Conservation (phyloP, 2,329 filamentous ascomycete genomes). For the Colletotrichum cuscutae region DNA sequence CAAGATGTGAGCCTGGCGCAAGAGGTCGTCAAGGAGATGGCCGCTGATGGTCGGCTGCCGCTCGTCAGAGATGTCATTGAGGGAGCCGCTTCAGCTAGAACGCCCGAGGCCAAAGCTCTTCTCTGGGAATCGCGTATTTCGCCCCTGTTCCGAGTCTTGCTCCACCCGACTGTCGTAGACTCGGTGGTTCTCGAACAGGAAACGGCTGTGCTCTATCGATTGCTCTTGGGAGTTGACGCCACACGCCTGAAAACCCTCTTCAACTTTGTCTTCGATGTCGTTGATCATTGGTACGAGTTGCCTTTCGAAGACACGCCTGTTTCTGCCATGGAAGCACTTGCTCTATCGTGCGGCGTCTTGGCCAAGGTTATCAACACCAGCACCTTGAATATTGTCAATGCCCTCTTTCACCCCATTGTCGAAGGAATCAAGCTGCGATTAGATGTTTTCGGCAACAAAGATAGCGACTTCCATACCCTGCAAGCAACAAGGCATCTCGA, state of each 20-base stretch:
- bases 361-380: slow-evolving; percentile 50
- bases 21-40: slow-evolving; percentile 20
- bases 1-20: slow-evolving; percentile 9
- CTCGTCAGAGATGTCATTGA: slow-evolving; percentile 13
- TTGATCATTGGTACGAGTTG: slow-evolving; percentile 35
- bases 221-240: slow-evolving; percentile 47
- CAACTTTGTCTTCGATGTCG: slow-evolving; percentile 41
- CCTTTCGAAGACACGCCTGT: slow-evolving; percentile 10
- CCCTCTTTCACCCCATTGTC: slow-evolving; percentile 39
- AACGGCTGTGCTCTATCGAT: slow-evolving; percentile 47
- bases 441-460: not conserved
- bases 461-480: slow-evolving; percentile 40
- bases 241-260: slow-evolving; percentile 45
- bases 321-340: slow-evolving; percentile 38
- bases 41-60: not conserved
- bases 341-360: slow-evolving; percentile 45
- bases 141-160: slow-evolving; percentile 48
- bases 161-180: slow-evolving; percentile 46
- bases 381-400: slow-evolving; percentile 45
- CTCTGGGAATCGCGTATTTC: slow-evolving; percentile 17
- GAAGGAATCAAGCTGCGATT: slow-evolving; percentile 20
- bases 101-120: not conserved
- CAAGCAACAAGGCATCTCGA: slow-evolving; percentile 45
- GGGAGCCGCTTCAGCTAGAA: not conserved
- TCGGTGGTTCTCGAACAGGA: slow-evolving; percentile 52